phyloP scores from a whole-genome alignment of 139 green algal species.

The Haematococcus sp. region DNA sequence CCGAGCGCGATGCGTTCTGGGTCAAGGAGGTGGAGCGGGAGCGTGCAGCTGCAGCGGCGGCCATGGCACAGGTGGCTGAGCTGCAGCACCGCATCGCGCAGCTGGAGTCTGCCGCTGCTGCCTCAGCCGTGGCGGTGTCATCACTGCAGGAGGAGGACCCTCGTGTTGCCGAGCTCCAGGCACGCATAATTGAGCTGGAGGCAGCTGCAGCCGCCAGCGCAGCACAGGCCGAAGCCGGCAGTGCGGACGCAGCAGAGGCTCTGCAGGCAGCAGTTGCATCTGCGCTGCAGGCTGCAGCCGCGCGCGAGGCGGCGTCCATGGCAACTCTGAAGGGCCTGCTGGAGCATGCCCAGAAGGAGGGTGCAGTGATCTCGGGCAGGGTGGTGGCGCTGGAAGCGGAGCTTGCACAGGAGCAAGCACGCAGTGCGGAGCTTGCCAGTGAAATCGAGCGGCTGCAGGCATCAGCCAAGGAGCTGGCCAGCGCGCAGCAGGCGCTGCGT shows the following conservation, averaged over 20 bases:
- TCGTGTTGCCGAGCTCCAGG: not conserved
- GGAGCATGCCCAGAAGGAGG: not conserved
- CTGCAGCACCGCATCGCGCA: not conserved
- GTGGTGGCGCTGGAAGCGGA: no score
- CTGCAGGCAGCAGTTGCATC: not conserved
- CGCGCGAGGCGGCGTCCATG: not conserved
- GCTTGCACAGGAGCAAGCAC: no score
- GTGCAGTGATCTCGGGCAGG: no score
- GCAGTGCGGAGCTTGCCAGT: no score
- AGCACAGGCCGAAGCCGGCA: not conserved
- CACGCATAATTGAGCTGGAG: not conserved
- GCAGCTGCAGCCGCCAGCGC: not conserved
- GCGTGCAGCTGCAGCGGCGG: conserved; percentile 1
- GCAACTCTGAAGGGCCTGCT: not conserved
- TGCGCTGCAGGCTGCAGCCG: not conserved
- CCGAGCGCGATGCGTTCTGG: conserved; percentile 3
- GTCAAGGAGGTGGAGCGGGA: conserved; percentile 9
- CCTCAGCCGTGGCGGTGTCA: not conserved
- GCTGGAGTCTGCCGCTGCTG: not conserved
- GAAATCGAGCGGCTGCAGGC: no score
- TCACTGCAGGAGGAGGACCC: not conserved
- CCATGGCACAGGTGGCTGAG: not conserved
- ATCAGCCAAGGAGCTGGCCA: no score
- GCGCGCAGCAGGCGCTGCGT: no score
- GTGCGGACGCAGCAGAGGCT: not conserved